Base-by-base conservation (phyloP, 805 yeast genomes). In the Suhomyces xylopsoci region DNA sequence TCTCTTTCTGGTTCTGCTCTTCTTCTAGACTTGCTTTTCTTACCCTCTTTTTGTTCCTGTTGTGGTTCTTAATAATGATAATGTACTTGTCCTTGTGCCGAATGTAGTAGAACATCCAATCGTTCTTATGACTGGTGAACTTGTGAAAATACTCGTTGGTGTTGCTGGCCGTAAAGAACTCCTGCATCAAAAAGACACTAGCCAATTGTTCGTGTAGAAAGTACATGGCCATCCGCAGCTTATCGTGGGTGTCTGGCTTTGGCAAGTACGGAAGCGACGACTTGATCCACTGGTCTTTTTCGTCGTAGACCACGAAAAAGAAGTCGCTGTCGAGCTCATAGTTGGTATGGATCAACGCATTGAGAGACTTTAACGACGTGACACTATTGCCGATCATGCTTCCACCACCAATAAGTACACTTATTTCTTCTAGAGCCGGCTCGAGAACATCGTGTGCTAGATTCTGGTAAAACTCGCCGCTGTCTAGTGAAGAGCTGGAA, bases 101-200 rank as follows among this genome's bases (percentile, higher is more conserved):
- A 44, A 73, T 59, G 52, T 67, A 69, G 58, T 75, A 75, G 54
- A 75, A 68, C 69, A 74, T 68, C 79, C 79, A 74, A 60, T 73
- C 77, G 51, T 53, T 55, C 49, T 65, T 69, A 51, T 68, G 69
- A 53, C 68, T 66, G 41, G 69, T 70, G 56, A 73, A 74, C 52
- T 75, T 75, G 58, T 75, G 77, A 47, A 74, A 68, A 56, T 65
- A 72, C 56, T 75, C 79, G 20, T 62, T 56, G 45, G 66, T 56
- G 6, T 56, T 46, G 40, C 58, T 56, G 3, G 55, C 51, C 0
- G 52, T 52, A 52, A 73, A 73, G 17, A 67, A 59, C 14, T 61
- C 58, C 17, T 63, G 65, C 45, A 60, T 53, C 45, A 69, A 52
- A 49, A 72, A 71, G 28, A 74, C 58, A n/a, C n/a, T n/a, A n/a